These are phyloP conservation scores for Glaciozyma antarctica DNA, from an alignment of 768 basidiomycete species.

Conservation along the genomic window DNA sequence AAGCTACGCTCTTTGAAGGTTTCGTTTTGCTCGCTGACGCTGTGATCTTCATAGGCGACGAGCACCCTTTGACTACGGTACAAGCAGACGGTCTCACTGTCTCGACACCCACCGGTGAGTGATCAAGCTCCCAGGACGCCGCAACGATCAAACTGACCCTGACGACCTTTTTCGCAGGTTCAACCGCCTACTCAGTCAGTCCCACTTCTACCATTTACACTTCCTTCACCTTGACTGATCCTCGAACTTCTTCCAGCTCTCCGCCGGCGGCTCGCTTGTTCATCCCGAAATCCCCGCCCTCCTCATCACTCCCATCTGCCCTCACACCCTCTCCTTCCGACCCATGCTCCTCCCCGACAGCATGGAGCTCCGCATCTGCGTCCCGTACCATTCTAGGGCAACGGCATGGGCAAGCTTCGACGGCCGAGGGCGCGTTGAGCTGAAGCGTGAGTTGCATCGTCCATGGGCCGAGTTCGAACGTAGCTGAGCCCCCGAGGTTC, in stretches of 20 bases:
- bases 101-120: slow-evolving; percentile 69
- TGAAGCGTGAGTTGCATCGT: slow-evolving; percentile 71
- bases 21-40: slow-evolving; percentile 19
- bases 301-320: slow-evolving; percentile 93
- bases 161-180: slow-evolving; percentile 45
- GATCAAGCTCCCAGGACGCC: too few species aligned
- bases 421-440: slow-evolving; percentile 87
- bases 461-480: background rate
- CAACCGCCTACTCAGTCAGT: slow-evolving; percentile 91
- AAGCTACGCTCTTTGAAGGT: slow-evolving; percentile 5
- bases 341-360: slow-evolving; percentile 97
- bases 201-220: background rate
- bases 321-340: slow-evolving; percentile 94
- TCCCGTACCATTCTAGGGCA: slow-evolving; percentile 96
- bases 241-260: slow-evolving; percentile 48
- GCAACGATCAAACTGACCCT: too few species aligned
- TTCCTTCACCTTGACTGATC: background rate
- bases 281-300: slow-evolving; percentile 97
- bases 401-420: slow-evolving; percentile 99
- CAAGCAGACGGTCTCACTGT: slow-evolving; percentile 95
- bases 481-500: background rate
- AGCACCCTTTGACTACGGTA: slow-evolving; percentile 98
- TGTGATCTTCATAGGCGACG: slow-evolving; percentile 63
- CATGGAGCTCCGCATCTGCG: slow-evolving; percentile 95
- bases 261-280: slow-evolving; percentile 92